phyloP scores from a whole-genome alignment of 371 early-diverging fungal genomes.

The Rhizopus stolonifer region DNA sequence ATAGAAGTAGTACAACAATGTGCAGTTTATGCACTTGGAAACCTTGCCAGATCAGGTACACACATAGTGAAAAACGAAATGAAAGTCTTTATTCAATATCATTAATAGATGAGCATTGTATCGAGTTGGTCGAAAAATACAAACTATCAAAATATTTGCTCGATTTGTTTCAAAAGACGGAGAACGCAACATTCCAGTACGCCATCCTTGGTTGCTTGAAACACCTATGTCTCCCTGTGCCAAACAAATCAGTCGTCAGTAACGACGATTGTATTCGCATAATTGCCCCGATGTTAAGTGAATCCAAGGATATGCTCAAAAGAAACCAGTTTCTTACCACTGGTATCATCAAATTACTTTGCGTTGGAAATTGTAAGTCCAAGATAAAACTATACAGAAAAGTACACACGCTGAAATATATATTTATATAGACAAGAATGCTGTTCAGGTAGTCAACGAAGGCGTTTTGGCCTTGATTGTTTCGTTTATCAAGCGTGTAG shows the following conservation, averaged over 20 bases:
- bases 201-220: constrained; percentile 60
- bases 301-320: constrained; percentile 59
- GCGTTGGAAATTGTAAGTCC: constrained; percentile 45
- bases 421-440: constrained; percentile 30
- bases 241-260: constrained; percentile 55
- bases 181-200: constrained; percentile 59
- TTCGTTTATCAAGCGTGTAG: constrained; percentile 50
- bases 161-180: constrained; percentile 44
- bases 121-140: constrained; percentile 56
- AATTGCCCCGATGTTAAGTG: constrained; percentile 46
- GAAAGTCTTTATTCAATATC: neutral
- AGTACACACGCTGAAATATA: neutral
- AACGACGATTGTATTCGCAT: constrained; percentile 47
- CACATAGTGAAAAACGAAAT: neutral
- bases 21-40: constrained; percentile 58
- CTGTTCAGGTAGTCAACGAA: constrained; percentile 25
- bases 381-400: neutral
- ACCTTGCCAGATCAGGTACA: constrained; percentile 62
- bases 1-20: constrained; percentile 37
- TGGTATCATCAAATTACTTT: constrained; percentile 65
- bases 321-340: constrained; percentile 61
- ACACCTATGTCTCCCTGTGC: constrained; percentile 59
- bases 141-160: constrained; percentile 48
- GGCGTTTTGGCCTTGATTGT: constrained; percentile 33
- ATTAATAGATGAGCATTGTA: constrained; percentile 53